Evolutionary conservation across 495 filamentous ascomycete species (phyloP).

Genomic region (Hyaloscypha finlandica): DNA sequence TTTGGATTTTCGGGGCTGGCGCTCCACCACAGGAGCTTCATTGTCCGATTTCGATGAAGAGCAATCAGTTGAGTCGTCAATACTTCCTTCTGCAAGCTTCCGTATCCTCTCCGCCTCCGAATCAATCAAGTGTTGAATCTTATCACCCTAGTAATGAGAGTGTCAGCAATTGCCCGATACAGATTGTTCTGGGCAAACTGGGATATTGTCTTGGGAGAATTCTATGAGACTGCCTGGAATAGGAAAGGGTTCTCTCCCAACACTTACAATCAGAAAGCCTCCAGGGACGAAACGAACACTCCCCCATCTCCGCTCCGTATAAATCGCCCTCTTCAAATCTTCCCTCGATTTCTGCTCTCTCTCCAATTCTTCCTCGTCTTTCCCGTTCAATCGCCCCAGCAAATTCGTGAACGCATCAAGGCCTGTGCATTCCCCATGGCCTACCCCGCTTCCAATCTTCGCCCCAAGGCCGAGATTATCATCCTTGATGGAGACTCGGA

Average conservation of each 20-base stretch:
- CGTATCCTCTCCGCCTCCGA: constrained; percentile 31
- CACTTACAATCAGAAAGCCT: constrained; percentile 60
- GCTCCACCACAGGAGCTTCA: constrained; percentile 15
- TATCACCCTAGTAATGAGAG: constrained; percentile 50
- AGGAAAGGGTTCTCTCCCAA: no score
- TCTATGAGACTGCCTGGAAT: no score
- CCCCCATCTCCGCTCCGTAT: constrained; percentile 69
- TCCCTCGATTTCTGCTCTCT: constrained; percentile 63
- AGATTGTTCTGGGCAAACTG: no score
- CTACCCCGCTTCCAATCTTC: constrained; percentile 58
- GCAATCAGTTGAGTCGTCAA: constrained; percentile 12
- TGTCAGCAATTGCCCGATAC: no score
- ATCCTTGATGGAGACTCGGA: constrained; percentile 80
- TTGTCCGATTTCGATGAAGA: constrained; percentile 18
- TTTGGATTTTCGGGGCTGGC: constrained; percentile 28
- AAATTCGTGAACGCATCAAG: constrained; percentile 81
- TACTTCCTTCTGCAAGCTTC: constrained; percentile 14
- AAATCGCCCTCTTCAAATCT: constrained; percentile 64
- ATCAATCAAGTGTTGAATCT: constrained; percentile 40
- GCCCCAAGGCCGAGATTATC: constrained; percentile 88
- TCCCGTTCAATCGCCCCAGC: constrained; percentile 87
- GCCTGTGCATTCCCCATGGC: constrained; percentile 73
- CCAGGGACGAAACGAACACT: constrained; percentile 78
- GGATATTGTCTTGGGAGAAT: no score
- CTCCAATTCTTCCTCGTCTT: constrained; percentile 65